Evolutionary conservation across 352 stramenopile genomes (phyloP).

Genomic region (Phytophthora crassamura): DNA sequence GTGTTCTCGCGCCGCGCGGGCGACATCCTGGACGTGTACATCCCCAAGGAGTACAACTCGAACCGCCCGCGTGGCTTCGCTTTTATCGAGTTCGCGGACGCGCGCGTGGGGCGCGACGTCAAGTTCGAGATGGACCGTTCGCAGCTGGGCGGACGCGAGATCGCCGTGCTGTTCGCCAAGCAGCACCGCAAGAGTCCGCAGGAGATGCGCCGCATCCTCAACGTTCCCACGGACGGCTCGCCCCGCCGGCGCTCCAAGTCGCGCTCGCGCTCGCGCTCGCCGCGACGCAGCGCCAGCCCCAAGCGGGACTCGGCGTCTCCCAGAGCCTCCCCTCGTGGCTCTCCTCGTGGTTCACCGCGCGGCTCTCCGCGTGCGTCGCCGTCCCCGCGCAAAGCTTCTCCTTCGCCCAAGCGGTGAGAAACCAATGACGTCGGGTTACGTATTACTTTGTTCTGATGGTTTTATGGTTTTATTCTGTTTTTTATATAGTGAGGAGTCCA

Average conservation of each 20-base stretch:
- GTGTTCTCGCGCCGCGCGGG: constrained; percentile 55
- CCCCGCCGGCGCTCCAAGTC: constrained; percentile 35
- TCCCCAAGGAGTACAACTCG: constrained; percentile 63
- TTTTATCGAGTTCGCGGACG: constrained; percentile 81
- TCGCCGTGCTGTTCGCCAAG: constrained; percentile 81
- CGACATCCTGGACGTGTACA: constrained; percentile 73
- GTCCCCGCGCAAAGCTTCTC: constrained; percentile 25
- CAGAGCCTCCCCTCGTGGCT: too few species aligned
- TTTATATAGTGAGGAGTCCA: constrained; percentile 18
- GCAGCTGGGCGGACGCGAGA: constrained; percentile 70
- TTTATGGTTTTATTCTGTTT: background rate
- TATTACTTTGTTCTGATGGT: too few species aligned
- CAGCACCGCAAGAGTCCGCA: constrained; percentile 80
- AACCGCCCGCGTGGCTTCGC: constrained; percentile 81
- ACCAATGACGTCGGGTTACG: background rate
- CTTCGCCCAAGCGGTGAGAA: constrained; percentile 34
- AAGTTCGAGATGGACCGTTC: constrained; percentile 82
- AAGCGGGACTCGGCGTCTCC: constrained; percentile 25
- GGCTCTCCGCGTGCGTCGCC: constrained; percentile 16
- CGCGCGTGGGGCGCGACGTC: constrained; percentile 65
- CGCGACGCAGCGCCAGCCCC: constrained; percentile 33
- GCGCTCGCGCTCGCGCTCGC: constrained; percentile 29
- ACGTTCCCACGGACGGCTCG: constrained; percentile 24
- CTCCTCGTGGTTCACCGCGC: too few species aligned
- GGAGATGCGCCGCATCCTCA: constrained; percentile 65